Evolutionary conservation across 2,329 filamentous ascomycete genomes (phyloP), one percentile per base, ranked within the genome.

Genomic region (Fusarium sp.): DNA sequence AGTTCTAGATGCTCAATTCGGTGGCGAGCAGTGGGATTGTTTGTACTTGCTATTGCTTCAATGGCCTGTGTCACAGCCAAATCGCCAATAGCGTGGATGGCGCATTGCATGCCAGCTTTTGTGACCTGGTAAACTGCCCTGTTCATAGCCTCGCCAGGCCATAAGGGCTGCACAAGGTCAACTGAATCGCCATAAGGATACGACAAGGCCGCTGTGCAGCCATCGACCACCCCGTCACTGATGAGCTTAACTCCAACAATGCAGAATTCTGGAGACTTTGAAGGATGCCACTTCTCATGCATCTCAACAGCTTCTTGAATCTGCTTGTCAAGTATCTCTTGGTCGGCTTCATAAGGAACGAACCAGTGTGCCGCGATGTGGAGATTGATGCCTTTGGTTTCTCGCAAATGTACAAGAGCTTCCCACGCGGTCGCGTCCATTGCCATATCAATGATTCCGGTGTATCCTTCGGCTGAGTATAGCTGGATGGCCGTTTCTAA

Each of bases 1-100:
- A 91, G 81, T 74, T 91, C 89, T 5, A 91, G 79, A 72, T 91
- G 89, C 77, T 91, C 89, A 68, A 91, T 88, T 17, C 89, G 83
- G 51, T 90, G 89, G 4, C 89, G 83, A 9, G 84, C 82, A 1
- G 80, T 81, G 0, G 83, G 81, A 63, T 78, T 79, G 0, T 78
- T 81, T 50, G 78, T 80, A 61, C 71, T 77, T 20, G 78, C 85
- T 17, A 91, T 81, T 0, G 83, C 83, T 67, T 91, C 85, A 60
- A 91, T 83, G 9, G 87, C 88, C 65, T 85, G 86, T 39, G 78
- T 80, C 28, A 90, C 81, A 1, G 89, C 88, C 18, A 80, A 80
- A 72, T 91, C 88, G 40, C 89, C 89, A 59, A 91, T 91, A 42
- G 89, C 89, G 70, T 91, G 89, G 11, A 91, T 80, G 0, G 89